Evolutionary conservation across 305 asterid species (phyloP), one percentile per base, ranked within the genome.

Genomic region (Solanum aculeatissimum): DNA sequence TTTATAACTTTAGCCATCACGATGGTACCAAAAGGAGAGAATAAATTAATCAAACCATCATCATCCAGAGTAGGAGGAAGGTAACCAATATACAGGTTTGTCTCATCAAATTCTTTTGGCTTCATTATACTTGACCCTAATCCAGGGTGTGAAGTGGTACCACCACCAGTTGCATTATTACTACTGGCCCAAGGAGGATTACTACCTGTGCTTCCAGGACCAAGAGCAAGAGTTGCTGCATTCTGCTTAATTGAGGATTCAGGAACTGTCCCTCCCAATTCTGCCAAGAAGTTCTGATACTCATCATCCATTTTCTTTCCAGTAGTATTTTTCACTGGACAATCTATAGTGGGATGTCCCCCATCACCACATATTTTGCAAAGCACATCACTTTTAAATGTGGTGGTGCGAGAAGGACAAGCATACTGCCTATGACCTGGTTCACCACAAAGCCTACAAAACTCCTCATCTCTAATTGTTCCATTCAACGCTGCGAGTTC

Each of bases 301-400:
- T 85, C 87, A 45, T 85, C 87, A 51, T 85, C 87, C 87, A 85
- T 85, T 81, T 85, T 85, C 81, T 85, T 83, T 32, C 80, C 84
- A 2, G 88, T 60, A 27, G 90, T 54, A 40, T 45, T 70, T 51
- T 82, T 80, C 47, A 88, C 63, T 38, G 87, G 88, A 85, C 93
- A 90, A 35, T 88, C 85, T 32, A 84, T 84, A 0, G 91, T 86
- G 9, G 78, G 85, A 85, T 90, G 93, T 71, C 88, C 90, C 77
- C 89, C 84, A 85, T 88, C 86, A 57, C 93, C 93, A 62, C 93
- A 90, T 29, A 86, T 63, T 15, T 89, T 85, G 32, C 93, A 90
- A 21, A 88, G 84, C 21, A 87, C 82, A 27, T 86, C 88, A 72
- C 89, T 85, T 43, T 86, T 80, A 74, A 89, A 91, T 32, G 91